Conservation (phyloP, 371 early-diverging fungal genomes). For the Choanephora cucurbitarum region DNA sequence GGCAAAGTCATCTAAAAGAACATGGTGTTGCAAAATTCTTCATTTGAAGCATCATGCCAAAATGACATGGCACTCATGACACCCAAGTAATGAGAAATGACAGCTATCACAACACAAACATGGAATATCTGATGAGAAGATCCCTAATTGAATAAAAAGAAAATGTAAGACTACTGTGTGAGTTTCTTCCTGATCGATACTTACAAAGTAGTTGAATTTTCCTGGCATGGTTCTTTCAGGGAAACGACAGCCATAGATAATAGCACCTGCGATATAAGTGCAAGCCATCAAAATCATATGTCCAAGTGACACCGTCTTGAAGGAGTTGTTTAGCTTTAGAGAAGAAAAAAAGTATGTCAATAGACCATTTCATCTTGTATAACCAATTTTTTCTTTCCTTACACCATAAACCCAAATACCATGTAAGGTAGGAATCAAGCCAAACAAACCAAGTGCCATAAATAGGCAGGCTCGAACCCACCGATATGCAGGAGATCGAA, state of each 20-base stretch:
- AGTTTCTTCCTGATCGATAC: constrained; percentile 16
- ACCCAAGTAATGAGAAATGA: constrained; percentile 78
- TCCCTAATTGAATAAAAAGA: constrained; percentile 30
- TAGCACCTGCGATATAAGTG: constrained; percentile 81
- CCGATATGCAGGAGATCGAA: constrained; percentile 76
- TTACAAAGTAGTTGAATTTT: constrained; percentile 61
- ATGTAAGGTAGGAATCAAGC: constrained; percentile 78
- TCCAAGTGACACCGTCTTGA: constrained; percentile 62
- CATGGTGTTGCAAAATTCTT: constrained; percentile 12
- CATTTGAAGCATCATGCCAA: constrained; percentile 40
- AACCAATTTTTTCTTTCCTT: too few species aligned
- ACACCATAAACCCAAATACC: constrained; percentile 72
- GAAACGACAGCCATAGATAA: constrained; percentile 74
- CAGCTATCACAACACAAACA: constrained; percentile 79
- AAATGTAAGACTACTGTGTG: not conserved
- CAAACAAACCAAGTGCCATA: constrained; percentile 76
- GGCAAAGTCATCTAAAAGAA: not conserved
- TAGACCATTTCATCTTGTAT: too few species aligned
- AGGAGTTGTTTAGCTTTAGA: constrained; percentile 41
- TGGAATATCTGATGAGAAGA: constrained; percentile 95
- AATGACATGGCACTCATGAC: constrained; percentile 68
- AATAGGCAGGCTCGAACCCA: constrained; percentile 80
- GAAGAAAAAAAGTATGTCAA: too few species aligned
- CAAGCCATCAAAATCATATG: constrained; percentile 72
- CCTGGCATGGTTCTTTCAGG: constrained; percentile 68